Evolutionary conservation across 441 rosid genomes (phyloP).

Genomic region (Monsonia emarginata): DNA sequence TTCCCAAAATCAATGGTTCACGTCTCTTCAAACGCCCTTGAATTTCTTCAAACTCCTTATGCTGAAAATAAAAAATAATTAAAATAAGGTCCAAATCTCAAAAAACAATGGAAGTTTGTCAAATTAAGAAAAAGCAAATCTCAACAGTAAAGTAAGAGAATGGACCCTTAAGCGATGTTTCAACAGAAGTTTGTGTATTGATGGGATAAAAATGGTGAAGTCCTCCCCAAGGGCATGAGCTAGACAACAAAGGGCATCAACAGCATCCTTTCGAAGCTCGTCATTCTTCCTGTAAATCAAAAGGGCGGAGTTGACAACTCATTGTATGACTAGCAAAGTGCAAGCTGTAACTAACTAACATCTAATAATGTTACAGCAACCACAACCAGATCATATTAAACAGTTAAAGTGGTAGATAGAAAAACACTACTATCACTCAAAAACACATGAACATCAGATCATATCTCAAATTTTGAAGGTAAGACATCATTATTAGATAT

Average conservation of each 20-base stretch:
- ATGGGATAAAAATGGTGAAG: slow-evolving; percentile 86
- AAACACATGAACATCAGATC: not conserved
- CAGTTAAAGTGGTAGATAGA: no score
- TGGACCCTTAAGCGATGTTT: slow-evolving; percentile 67
- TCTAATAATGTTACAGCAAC: not conserved
- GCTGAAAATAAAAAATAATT: slow-evolving; percentile 39
- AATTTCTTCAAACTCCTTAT: slow-evolving; percentile 94
- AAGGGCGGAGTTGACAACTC: not conserved
- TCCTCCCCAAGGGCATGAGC: slow-evolving; percentile 99
- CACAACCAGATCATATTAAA: not conserved
- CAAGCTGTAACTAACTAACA: no score
- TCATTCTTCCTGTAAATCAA: slow-evolving; percentile 60
- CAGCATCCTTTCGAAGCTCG: slow-evolving; percentile 90
- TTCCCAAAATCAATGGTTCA: slow-evolving; percentile 76
- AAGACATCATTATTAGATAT: not conserved
- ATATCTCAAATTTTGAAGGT: not conserved
- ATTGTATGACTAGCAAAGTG: no score
- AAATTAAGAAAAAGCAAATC: slow-evolving; percentile 3
- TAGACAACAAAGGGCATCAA: slow-evolving; percentile 95
- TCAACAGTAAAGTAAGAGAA: slow-evolving; percentile 9
- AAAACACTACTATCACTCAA: not conserved
- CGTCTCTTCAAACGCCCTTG: slow-evolving; percentile 70
- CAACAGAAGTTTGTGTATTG: slow-evolving; percentile 78
- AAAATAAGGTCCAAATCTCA: slow-evolving; percentile 8
- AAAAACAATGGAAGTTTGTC: slow-evolving; percentile 8